Evolutionary conservation across 768 basidiomycete species (phyloP), one percentile per base, ranked within the genome.

Genomic region (Ramaria sp.): DNA sequence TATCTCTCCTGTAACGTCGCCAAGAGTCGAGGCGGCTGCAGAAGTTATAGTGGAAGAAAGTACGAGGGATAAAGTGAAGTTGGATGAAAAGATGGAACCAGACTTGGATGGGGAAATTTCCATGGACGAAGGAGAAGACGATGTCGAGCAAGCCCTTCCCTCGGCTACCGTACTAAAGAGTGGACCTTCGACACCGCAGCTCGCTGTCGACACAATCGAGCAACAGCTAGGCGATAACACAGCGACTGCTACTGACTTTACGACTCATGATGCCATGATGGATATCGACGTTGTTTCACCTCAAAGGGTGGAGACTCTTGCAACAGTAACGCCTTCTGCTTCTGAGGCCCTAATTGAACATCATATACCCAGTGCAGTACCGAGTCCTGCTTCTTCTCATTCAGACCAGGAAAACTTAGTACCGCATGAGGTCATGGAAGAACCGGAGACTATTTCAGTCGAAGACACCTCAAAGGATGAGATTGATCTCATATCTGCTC

Each of bases 391-490:
- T 17, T 24, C 33, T 20, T 6, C 37, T 17, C 13, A 20, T 22
- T 13, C 33, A 19, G 33, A 37, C 7, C 33, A 49, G 51, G 13
- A 7, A 13, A 11, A 22, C 4, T n/a, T 13, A 15, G 51, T 17
- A 24, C 15, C 31, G 15, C 51, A 17, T 3, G 48, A 17, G 31
- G 15, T 37, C 37, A 7, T 52, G 30, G 51, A 52, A 19, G 51
- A 34, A 6, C 17, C 20, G 31, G 51, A 52, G 11, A 39, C 37
- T 10, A 2, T 30, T 49, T 49, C 48, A 10, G 24, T 49, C 7
- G 51, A 52, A n/a, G 51, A 52, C 15, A 30, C 48, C 7, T 52
- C 51, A 6, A 52, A 52, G 33, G 51, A 52, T 22, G 51, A 37
- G 20, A 15, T 52, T 39, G 51, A 52, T 39, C 13, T 52, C 24